Base-by-base conservation (phyloP, 2,329 filamentous ascomycete species). In the Nemania diffusa region DNA sequence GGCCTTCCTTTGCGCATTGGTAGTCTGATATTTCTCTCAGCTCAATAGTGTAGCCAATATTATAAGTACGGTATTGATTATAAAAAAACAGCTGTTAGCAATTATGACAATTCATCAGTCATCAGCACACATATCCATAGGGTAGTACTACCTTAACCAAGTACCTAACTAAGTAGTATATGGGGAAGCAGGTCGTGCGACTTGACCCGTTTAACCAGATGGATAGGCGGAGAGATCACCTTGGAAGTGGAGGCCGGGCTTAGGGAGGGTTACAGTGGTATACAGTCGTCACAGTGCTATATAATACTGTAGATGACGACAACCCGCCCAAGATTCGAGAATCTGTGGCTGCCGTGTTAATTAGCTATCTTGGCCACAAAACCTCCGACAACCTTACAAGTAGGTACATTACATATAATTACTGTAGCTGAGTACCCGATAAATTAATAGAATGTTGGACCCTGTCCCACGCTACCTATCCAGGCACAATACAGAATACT, bases 151-250 rank as follows among this genome's bases (percentile, higher is more conserved):
- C 15, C 37, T 17, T 15, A 17, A 11, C 15, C 17, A 15, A 40
- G 15, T 40, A 34, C 32, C 32, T 34, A 34, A 7, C 32, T 34
- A 34, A 34, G 32, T 34, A 8, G 32, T 34, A 7, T 7, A 52
- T 24, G 17, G 55, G 55, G 6, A 37, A 34, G 53, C 52, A 29
- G 48, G 22, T 60, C 50, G 37, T 40, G 42, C 51, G 32, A 34
- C 40, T 20, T 22, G n/a, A 26, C 52, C 46, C 34, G 37, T 59
- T 64, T 48, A 59, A 52, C 61, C 46, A 58, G 56, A 53, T 64
- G 52, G 46, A 52, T 53, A n/a, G n/a, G n/a, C n/a, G n/a, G n/a
- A n/a, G n/a, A 17, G 42, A 63, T 17, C 42, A 53, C 48, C 11
- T 15, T 40, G 2, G 11, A 46, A 37, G 44, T 26, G 17, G 44